These are phyloP conservation scores for Sporobolomyces roseus DNA, from an alignment of 768 basidiomycete genomes.

Conservation along the genomic window DNA sequence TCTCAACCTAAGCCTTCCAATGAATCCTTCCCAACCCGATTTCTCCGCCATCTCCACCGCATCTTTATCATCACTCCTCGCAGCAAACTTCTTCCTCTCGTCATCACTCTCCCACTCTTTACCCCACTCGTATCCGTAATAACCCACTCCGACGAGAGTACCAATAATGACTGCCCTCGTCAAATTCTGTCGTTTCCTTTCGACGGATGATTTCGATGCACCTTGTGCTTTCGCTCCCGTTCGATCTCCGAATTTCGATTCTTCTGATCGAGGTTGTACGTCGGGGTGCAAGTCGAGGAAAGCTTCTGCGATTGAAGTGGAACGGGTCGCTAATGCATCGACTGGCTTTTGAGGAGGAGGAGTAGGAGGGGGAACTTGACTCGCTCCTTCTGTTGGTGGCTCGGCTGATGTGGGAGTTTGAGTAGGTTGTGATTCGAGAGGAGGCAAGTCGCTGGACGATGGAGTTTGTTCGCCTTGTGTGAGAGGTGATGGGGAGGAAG, in stretches of 20 bases:
- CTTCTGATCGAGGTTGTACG: conserved; percentile 35
- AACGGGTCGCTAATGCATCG: conserved; percentile 23
- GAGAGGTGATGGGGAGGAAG: neutral
- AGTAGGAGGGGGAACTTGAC: conserved; percentile 11
- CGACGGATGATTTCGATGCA: conserved; percentile 71
- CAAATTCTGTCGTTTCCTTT: conserved; percentile 62
- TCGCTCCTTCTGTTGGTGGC: conserved; percentile 2
- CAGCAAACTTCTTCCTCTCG: conserved; percentile 58
- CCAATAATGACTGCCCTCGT: conserved; percentile 58
- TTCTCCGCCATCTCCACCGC: conserved; percentile 32
- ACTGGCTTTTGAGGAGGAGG: conserved; percentile 15
- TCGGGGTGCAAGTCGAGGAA: conserved; percentile 44
- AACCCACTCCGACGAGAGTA: conserved; percentile 53
- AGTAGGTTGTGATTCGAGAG: conserved; percentile 4
- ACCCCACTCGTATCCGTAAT: conserved; percentile 64
- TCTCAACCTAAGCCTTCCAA: conserved; percentile 41
- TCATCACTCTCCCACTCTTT: conserved; percentile 74
- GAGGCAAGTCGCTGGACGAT: conserved; percentile 3
- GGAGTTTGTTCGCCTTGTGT: conserved; percentile 18
- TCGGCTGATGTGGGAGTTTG: neutral
- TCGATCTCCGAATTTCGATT: conserved; percentile 30
- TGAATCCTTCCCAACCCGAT: conserved; percentile 53
- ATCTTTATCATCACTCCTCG: conserved; percentile 36
- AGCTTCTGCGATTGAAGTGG: conserved; percentile 37
- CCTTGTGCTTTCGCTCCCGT: conserved; percentile 49